These are phyloP conservation scores for Wickerhamiella infanticola DNA, from an alignment of 1,139 yeast genomes.

Conservation along the genomic window DNA sequence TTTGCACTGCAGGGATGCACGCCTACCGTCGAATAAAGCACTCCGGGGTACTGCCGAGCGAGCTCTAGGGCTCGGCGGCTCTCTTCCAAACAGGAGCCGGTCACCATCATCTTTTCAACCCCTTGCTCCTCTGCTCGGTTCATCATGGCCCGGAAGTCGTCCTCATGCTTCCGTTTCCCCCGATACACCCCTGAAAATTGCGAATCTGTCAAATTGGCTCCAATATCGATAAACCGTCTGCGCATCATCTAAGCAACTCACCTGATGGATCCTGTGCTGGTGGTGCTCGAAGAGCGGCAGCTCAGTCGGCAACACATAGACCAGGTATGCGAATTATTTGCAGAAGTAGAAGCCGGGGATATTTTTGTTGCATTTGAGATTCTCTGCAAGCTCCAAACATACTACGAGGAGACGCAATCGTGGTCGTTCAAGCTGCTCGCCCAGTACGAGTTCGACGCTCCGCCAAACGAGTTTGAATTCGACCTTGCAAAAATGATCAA, in stretches of 20 bases:
- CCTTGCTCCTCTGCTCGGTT: conserved; percentile 48
- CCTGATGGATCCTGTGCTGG: conserved; percentile 19
- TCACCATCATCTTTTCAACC: conserved; percentile 57
- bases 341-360: conserved; percentile 12
- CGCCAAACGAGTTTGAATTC: conserved; percentile 21
- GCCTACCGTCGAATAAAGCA: conserved; percentile 58
- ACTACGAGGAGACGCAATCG: conserved; percentile 19
- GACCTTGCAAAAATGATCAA: conserved; percentile 23
- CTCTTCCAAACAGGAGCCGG: conserved; percentile 67
- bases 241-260: not conserved
- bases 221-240: conserved; percentile 28
- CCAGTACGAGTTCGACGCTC: conserved; percentile 18
- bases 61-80: conserved; percentile 35
- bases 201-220: conserved; percentile 74
- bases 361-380: conserved; percentile 20
- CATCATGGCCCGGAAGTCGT: conserved; percentile 51
- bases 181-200: conserved; percentile 77
- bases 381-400: conserved; percentile 16
- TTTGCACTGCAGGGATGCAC: conserved; percentile 87
- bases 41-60: conserved; percentile 22
- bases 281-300: conserved; percentile 15
- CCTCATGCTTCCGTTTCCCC: conserved; percentile 48
- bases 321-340: conserved; percentile 16
- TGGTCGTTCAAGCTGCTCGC: conserved; percentile 20
- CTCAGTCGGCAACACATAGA: conserved; percentile 18